Conservation (phyloP, 345 rosid species). For the Erodium maritimum region DNA sequence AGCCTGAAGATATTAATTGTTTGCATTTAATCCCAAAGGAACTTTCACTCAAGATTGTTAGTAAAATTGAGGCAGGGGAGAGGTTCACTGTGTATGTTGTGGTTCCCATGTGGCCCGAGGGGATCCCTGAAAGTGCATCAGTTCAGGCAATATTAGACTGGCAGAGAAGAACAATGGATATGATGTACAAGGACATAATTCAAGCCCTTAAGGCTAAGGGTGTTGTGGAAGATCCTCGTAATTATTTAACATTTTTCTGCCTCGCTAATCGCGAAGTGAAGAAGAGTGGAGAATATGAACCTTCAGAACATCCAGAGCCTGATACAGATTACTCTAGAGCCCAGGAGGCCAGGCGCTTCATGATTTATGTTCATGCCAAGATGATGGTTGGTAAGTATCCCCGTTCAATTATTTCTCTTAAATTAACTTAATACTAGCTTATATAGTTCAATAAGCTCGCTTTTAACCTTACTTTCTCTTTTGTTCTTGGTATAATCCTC, state of each 20-base stretch:
- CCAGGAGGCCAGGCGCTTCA: constrained; percentile 91
- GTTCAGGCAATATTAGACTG: constrained; percentile 95
- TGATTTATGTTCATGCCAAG: too few species aligned
- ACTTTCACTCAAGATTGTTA: constrained; percentile 85
- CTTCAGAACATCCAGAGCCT: constrained; percentile 70
- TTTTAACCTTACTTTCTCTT: too few species aligned
- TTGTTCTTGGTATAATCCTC: too few species aligned
- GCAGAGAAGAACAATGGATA: constrained; percentile 93
- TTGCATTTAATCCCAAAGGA: constrained; percentile 91
- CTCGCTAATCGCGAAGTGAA: constrained; percentile 90
- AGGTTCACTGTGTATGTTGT: constrained; percentile 74
- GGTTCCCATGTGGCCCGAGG: constrained; percentile 99
- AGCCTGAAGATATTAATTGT: constrained; percentile 80
- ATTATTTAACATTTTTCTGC: constrained; percentile 89
- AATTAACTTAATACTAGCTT: background rate
- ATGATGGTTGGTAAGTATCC: constrained; percentile 82
- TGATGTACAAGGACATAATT: constrained; percentile 81
- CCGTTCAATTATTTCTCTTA: too few species aligned
- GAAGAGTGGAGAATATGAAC: constrained; percentile 80
- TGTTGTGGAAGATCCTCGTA: constrained; percentile 60
- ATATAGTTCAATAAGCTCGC: too few species aligned
- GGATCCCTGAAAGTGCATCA: constrained; percentile 83
- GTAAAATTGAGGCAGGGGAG: constrained; percentile 86
- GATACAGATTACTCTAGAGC: constrained; percentile 76
- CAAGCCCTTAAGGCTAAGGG: constrained; percentile 71